phyloP scores from a whole-genome alignment of 2,329 filamentous ascomycete genomes.

The Cladorrhinum sp. region DNA sequence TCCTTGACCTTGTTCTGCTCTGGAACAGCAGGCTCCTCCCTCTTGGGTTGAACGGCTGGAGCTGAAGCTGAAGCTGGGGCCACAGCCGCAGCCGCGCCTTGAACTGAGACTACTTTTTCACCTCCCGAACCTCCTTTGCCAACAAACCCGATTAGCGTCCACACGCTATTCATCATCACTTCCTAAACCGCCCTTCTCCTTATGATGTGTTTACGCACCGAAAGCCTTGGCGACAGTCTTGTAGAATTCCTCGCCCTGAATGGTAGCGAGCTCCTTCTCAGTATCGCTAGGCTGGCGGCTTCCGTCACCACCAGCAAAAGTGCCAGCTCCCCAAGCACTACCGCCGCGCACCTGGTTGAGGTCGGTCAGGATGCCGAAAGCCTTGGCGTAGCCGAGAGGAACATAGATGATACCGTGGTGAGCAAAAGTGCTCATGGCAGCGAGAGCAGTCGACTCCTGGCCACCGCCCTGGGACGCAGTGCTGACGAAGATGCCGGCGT shows the following conservation, averaged over 20 bases:
- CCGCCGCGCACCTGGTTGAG: slow-evolving; percentile 81
- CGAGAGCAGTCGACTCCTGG: slow-evolving; percentile 83
- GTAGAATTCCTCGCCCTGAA: slow-evolving; percentile 86
- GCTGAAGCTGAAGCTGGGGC: not conserved
- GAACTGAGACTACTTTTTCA: not conserved
- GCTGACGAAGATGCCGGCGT: slow-evolving; percentile 85
- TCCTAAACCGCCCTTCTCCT: not conserved
- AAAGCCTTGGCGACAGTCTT: slow-evolving; percentile 67
- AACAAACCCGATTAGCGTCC: slow-evolving; percentile 22
- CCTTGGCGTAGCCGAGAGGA: slow-evolving; percentile 86
- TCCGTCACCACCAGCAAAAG: slow-evolving; percentile 76
- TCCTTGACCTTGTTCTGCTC: slow-evolving; percentile 56
- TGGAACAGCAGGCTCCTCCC: slow-evolving; percentile 13
- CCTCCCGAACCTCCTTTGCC: slow-evolving; percentile 10
- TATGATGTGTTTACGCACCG: slow-evolving; percentile 54
- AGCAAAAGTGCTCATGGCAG: slow-evolving; percentile 76
- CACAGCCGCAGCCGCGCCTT: not conserved
- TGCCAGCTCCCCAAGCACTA: slow-evolving; percentile 89
- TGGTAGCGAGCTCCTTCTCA: slow-evolving; percentile 76
- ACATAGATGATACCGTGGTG: slow-evolving; percentile 97
- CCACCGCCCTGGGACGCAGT: slow-evolving; percentile 84
- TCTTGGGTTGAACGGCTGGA: not conserved
- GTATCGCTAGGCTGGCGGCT: slow-evolving; percentile 72
- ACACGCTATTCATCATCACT: not conserved
- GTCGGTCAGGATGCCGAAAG: slow-evolving; percentile 68